A percentile compares a stretch with the other conserved stretches of the same genome.
Conservation (phyloP, 352 stramenopile species). For the Globisporangium spiculum region DNA sequence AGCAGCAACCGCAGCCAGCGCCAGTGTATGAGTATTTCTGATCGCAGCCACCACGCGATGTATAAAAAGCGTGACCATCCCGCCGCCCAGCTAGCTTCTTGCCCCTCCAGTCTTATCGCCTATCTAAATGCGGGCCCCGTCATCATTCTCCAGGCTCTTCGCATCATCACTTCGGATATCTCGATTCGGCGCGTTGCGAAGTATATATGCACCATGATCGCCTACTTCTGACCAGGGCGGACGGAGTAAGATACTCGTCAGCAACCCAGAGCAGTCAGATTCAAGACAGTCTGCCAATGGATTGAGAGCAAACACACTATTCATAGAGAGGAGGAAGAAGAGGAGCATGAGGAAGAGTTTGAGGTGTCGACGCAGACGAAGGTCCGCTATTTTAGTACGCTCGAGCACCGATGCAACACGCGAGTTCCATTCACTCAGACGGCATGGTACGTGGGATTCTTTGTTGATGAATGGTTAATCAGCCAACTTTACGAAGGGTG, state of each 20-base stretch:
- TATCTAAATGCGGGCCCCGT: background rate
- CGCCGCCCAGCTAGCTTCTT: background rate
- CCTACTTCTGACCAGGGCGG: background rate
- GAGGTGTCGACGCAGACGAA: background rate
- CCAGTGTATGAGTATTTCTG: background rate
- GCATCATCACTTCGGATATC: background rate
- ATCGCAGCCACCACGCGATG: background rate
- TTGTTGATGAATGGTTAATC: background rate
- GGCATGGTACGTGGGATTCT: background rate
- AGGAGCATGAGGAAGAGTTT: background rate
- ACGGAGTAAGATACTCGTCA: background rate
- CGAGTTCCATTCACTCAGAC: background rate
- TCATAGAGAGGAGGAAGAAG: background rate
- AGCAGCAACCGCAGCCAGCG: background rate
- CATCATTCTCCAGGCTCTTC: background rate
- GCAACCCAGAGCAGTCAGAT: background rate
- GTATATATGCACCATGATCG: background rate
- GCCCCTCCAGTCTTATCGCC: background rate
- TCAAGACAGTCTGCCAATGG: background rate
- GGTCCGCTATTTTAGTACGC: background rate
- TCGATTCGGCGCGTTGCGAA: background rate
- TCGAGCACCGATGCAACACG: background rate
- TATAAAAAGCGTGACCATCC: background rate
- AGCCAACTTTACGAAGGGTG: background rate
- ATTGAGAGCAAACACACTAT: background rate